phyloP scores from a whole-genome alignment of 208 protist genomes.

The Phytomonas serpens region DNA sequence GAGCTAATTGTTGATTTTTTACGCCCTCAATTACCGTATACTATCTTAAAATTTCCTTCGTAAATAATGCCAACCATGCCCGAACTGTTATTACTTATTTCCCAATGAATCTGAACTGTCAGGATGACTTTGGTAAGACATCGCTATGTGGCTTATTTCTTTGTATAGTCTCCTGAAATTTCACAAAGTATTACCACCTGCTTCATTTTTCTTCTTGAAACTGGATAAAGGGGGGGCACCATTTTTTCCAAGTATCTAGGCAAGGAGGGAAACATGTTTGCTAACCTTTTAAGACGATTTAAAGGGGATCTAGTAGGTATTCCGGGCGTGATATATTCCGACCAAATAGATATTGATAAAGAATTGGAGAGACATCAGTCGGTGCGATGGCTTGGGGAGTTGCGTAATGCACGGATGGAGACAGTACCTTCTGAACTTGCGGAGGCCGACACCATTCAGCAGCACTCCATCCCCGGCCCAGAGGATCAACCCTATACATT shows the following conservation, averaged over 20 bases:
- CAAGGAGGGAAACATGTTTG: background rate
- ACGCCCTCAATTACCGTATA: background rate
- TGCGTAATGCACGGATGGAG: slow-evolving; percentile 63
- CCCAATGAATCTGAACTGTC: background rate
- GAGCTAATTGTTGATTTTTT: background rate
- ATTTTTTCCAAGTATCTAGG: background rate
- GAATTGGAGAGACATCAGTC: slow-evolving; percentile 23
- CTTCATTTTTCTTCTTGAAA: slow-evolving; percentile 10
- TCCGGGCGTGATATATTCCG: slow-evolving; percentile 75
- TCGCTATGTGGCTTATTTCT: slow-evolving; percentile 2
- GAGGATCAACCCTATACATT: slow-evolving; percentile 86
- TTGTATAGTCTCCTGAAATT: background rate
- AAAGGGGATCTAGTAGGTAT: slow-evolving; percentile 22
- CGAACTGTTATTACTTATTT: background rate
- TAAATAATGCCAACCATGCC: background rate
- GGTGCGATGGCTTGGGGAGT: slow-evolving; percentile 35
- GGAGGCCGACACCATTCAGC: slow-evolving; percentile 8
- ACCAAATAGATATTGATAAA: slow-evolving; percentile 28
- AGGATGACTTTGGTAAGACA: background rate
- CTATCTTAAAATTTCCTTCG: background rate
- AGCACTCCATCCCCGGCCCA: slow-evolving; percentile 23
- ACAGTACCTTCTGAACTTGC: slow-evolving; percentile 31
- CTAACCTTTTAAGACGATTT: slow-evolving; percentile 25
- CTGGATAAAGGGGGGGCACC: background rate
- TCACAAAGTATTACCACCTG: slow-evolving; percentile 10